Percentiles rank a stretch among this genome's conserved stretches.
phyloP scores from a whole-genome alignment of 2,329 filamentous ascomycete genomes.

The Fusarium piperis region DNA sequence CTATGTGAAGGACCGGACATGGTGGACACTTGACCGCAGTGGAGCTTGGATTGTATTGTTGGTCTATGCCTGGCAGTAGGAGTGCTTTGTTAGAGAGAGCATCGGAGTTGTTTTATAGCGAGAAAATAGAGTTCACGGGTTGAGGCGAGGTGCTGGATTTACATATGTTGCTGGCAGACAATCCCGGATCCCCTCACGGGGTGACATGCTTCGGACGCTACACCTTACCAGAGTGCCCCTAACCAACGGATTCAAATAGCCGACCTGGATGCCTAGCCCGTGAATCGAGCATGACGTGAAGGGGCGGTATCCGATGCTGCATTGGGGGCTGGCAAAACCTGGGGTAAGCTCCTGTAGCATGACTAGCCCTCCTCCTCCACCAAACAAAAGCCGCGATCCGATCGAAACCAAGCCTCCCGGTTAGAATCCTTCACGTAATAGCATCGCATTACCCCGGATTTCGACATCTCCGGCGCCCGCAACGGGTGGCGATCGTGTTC shows the following conservation, averaged over 20 bases:
- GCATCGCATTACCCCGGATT: slow-evolving; percentile 1
- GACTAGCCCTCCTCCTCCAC: background rate
- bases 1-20: slow-evolving; percentile 8
- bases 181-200: background rate
- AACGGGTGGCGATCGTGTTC: slow-evolving; percentile 5
- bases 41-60: background rate
- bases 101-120: background rate
- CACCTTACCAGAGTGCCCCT: background rate
- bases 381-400: background rate
- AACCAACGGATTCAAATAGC: background rate
- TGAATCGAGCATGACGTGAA: background rate
- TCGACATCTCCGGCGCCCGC: background rate
- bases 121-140: background rate
- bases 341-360: background rate
- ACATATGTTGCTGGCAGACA: background rate
- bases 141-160: background rate
- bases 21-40: background rate
- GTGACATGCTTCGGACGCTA: background rate
- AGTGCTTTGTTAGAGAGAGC: background rate
- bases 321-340: background rate
- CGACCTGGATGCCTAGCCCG: background rate
- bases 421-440: slow-evolving; percentile 16
- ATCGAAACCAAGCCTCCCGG: background rate
- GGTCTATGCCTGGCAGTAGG: background rate
- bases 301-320: background rate